Evolutionary conservation across 208 protist species (phyloP).

Genomic region (Naegleria gruberi): DNA sequence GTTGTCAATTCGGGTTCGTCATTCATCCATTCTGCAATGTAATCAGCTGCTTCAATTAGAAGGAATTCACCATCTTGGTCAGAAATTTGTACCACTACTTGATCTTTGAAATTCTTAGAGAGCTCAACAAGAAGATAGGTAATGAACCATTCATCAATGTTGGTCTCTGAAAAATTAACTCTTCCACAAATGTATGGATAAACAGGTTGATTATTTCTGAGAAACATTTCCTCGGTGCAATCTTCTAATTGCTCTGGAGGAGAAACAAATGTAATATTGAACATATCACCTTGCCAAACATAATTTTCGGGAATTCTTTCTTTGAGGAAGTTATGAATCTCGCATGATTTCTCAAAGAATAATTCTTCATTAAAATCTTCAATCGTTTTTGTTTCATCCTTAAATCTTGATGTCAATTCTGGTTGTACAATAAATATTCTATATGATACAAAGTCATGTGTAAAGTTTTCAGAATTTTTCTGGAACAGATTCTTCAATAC

Average conservation of each 20-base stretch:
- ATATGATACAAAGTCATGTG: not conserved
- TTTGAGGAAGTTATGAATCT: not conserved
- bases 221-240: not conserved
- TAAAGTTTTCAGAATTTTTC: not conserved
- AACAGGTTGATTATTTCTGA: not conserved
- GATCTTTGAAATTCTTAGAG: not conserved
- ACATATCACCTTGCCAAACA: not conserved
- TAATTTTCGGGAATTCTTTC: not conserved
- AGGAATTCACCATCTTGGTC: constrained; percentile 27
- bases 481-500: not conserved
- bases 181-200: not conserved
- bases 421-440: not conserved
- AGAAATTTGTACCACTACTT: not conserved
- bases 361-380: not conserved
- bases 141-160: constrained; percentile 27
- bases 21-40: constrained; percentile 13
- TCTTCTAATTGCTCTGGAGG: not conserved
- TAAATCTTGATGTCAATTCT: not conserved
- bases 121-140: not conserved
- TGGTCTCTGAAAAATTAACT: constrained; percentile 12
- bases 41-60: constrained; percentile 10
- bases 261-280: not conserved
- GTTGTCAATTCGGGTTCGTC: not conserved
- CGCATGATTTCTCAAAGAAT: not conserved
- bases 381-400: not conserved